Conservation (phyloP, 139 green algal species). For the Picochlorum sp. region DNA sequence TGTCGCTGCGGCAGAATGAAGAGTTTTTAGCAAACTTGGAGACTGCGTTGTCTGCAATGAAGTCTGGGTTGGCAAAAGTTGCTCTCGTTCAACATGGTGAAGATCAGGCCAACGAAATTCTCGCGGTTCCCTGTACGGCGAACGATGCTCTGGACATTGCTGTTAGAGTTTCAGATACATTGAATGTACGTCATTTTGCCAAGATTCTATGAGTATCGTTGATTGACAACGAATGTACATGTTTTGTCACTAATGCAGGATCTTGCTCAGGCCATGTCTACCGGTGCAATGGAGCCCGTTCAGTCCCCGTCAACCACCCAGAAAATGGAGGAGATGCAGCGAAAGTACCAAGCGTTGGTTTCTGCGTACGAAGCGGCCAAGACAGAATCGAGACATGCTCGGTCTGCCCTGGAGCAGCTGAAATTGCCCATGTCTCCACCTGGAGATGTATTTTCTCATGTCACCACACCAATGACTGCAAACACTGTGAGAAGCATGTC, state of each 20-base stretch:
- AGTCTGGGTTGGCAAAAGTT: not conserved
- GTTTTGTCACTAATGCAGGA: no score
- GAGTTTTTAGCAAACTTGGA: not conserved
- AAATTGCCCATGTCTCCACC: no score
- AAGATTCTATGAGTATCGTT: no score
- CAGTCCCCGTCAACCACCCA: no score
- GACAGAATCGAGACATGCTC: constrained; percentile 4
- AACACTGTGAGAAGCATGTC: not conserved
- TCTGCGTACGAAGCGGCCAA: constrained; percentile 8
- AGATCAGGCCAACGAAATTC: not conserved
- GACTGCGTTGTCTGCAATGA: not conserved
- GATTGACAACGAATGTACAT: no score
- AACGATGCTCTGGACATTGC: not conserved
- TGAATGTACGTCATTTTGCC: not conserved
- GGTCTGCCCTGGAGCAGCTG: not conserved
- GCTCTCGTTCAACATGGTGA: not conserved
- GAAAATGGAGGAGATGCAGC: no score
- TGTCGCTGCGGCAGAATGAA: not conserved
- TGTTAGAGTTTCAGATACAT: not conserved
- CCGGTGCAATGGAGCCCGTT: no score
- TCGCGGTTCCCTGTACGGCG: not conserved
- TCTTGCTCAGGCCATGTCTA: no score
- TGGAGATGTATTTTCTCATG: no score
- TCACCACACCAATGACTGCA: no score
- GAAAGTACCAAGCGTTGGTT: not conserved